These are phyloP conservation scores for Russula sp. DNA, from an alignment of 768 basidiomycete species.

Conservation along the genomic window DNA sequence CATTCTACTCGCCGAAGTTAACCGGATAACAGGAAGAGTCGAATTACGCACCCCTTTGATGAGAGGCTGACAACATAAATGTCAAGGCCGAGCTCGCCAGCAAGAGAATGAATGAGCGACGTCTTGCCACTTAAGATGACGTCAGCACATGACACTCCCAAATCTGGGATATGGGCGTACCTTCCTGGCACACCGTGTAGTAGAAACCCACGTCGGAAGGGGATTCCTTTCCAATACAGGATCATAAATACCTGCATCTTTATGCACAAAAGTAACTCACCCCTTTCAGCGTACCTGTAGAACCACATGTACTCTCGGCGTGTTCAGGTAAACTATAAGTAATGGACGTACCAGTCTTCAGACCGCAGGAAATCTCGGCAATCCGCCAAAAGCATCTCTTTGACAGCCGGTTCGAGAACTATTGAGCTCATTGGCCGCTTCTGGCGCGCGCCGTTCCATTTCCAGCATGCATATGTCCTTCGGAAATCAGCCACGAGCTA, in stretches of 20 bases:
- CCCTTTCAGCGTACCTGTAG: slow-evolving; percentile 84
- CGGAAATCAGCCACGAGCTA: slow-evolving; percentile 17
- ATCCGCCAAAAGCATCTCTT: slow-evolving; percentile 86
- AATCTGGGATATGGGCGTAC: slow-evolving; percentile 38
- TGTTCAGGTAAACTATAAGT: slow-evolving; percentile 25
- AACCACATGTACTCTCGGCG: slow-evolving; percentile 14
- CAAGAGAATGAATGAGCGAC: slow-evolving; percentile 79
- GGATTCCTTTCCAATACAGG: slow-evolving; percentile 56
- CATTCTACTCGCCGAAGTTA: slow-evolving; percentile 53
- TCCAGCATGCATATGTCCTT: slow-evolving; percentile 74
- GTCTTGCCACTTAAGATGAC: slow-evolving; percentile 66
- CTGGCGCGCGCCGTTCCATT: slow-evolving; percentile 85
- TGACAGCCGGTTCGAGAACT: slow-evolving; percentile 83
- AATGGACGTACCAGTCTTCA: slow-evolving; percentile 69
- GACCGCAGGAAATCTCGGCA: slow-evolving; percentile 82
- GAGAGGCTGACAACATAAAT: slow-evolving; percentile 90
- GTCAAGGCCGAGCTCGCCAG: slow-evolving; percentile 81
- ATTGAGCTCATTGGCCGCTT: slow-evolving; percentile 93
- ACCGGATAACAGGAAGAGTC: slow-evolving; percentile 15
- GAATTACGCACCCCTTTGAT: slow-evolving; percentile 66
- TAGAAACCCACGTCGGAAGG: slow-evolving; percentile 83
- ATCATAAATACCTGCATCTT: slow-evolving; percentile 6
- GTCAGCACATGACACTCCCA: slow-evolving; percentile 21
- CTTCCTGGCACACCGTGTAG: slow-evolving; percentile 85
- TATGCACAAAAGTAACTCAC: slow-evolving; percentile 42